A percentile compares a stretch with the other conserved stretches of the same genome.
phyloP scores from a whole-genome alignment of 179 eudicot genomes.

The Silene coronaria region DNA sequence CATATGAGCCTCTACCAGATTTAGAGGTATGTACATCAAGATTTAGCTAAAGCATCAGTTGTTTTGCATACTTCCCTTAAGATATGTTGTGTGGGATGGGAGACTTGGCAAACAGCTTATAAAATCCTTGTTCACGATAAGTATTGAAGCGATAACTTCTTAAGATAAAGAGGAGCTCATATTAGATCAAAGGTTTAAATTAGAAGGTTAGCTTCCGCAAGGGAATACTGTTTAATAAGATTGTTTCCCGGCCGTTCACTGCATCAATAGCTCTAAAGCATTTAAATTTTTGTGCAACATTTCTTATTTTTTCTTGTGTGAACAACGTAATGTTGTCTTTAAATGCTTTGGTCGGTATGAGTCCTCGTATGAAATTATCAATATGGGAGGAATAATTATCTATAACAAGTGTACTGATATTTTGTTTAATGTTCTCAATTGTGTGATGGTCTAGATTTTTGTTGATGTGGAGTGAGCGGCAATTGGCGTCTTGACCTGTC shows the following conservation, averaged over 20 bases:
- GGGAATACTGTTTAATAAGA: not conserved
- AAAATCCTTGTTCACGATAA: not conserved
- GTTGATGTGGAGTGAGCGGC: slow-evolving; percentile 43
- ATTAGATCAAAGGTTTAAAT: not conserved
- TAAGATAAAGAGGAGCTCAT: not conserved
- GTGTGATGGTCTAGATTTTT: slow-evolving; percentile 39
- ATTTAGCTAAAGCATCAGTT: not conserved
- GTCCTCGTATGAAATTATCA: no score
- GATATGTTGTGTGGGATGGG: not conserved
- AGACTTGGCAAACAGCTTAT: not conserved
- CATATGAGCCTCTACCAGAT: slow-evolving; percentile 70
- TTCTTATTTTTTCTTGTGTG: not conserved
- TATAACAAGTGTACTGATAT: not conserved
- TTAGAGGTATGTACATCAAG: slow-evolving; percentile 57
- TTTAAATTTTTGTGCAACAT: not conserved
- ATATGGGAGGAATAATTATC: no score
- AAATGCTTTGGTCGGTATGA: no score
- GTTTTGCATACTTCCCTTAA: not conserved
- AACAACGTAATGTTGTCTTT: not conserved
- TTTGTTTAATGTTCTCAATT: not conserved
- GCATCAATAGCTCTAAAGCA: not conserved
- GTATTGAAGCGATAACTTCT: not conserved
- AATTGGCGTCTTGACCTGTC: slow-evolving; percentile 10
- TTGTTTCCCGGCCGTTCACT: not conserved
- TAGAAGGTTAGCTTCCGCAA: not conserved